A percentile compares a stretch with the other conserved stretches of the same genome.
Conservation (phyloP, 352 stramenopile species). For the Phytophthora syringae region DNA sequence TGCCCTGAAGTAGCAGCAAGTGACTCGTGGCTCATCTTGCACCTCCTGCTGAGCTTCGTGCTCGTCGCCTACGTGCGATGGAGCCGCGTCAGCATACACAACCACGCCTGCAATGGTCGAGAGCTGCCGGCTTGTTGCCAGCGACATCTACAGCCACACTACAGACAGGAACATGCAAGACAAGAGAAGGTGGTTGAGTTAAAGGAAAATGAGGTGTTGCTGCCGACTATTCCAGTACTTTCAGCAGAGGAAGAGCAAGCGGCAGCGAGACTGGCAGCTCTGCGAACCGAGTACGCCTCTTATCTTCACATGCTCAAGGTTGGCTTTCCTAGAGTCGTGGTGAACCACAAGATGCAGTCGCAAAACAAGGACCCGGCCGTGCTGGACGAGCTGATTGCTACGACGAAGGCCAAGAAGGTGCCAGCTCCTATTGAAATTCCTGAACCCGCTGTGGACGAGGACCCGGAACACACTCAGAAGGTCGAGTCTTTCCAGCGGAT, state of each 20-base stretch:
- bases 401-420: constrained; percentile 40
- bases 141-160: constrained; percentile 21
- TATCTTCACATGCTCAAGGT: constrained; percentile 89
- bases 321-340: constrained; percentile 61
- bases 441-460: constrained; percentile 36
- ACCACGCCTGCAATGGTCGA: constrained; percentile 27
- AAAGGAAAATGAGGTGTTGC: constrained; percentile 21
- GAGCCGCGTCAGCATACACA: constrained; percentile 41
- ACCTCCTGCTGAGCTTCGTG: constrained; percentile 47
- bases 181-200: constrained; percentile 3
- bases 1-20: constrained; percentile 5
- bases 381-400: constrained; percentile 56
- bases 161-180: not conserved
- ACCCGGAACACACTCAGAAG: constrained; percentile 49
- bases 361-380: constrained; percentile 64
- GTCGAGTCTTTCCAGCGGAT: constrained; percentile 69
- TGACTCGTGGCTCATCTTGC: constrained; percentile 44
- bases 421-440: constrained; percentile 42
- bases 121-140: constrained; percentile 25
- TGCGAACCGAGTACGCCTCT: constrained; percentile 38
- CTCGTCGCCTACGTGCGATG: constrained; percentile 53
- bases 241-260: constrained; percentile 14
- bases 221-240: constrained; percentile 1
- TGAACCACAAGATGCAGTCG: constrained; percentile 76
- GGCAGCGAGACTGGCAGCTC: constrained; percentile 18